Evolutionary conservation across 768 basidiomycete species (phyloP).

Genomic region (Chalciporus piperatus): DNA sequence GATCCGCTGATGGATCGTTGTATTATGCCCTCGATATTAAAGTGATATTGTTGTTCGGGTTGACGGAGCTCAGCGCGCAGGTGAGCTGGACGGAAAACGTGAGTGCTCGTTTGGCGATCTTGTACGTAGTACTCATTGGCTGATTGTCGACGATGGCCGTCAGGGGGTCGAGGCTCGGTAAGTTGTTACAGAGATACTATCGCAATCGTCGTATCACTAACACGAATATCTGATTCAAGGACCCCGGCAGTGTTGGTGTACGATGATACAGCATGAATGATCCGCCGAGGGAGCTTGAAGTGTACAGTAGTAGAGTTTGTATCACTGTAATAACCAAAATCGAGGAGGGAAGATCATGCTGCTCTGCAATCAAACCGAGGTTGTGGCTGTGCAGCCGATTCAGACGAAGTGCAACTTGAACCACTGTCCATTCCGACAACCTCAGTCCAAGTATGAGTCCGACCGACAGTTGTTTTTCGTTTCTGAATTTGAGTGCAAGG

Average conservation of each 20-base stretch:
- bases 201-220: no score
- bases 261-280: conserved; percentile 19
- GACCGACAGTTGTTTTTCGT: no score
- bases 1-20: conserved; percentile 19
- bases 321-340: no score
- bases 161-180: conserved; percentile 41
- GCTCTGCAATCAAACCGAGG: no score
- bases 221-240: conserved; percentile 5
- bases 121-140: background rate
- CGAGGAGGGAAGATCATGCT: no score
- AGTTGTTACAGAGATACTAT: background rate
- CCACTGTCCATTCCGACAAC: no score
- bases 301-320: no score
- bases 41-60: conserved; percentile 48
- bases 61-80: conserved; percentile 52
- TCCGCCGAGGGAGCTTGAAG: no score
- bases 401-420: no score
- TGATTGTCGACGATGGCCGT: background rate
- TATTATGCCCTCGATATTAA: conserved; percentile 30
- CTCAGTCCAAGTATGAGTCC: no score
- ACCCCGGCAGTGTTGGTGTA: conserved; percentile 32
- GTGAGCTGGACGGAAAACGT: conserved; percentile 52
- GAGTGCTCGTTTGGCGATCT: conserved; percentile 14
- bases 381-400: no score
- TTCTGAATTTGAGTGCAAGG: no score